Base-by-base conservation (phyloP, 805 yeast genomes). In the Spathaspora boniae region DNA sequence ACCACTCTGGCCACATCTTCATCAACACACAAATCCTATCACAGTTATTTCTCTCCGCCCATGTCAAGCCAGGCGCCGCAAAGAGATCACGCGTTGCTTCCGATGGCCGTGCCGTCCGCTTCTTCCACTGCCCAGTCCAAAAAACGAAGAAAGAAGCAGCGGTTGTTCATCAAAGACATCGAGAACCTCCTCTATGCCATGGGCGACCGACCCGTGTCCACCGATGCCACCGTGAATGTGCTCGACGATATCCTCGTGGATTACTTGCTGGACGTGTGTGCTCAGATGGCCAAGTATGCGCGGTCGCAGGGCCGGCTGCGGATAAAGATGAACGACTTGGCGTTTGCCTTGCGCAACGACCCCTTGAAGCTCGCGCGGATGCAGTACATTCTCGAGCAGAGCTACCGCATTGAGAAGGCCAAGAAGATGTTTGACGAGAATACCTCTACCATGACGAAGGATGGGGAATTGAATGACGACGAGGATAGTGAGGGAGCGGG, bases 291-390 rank as follows among this genome's bases (percentile, higher is more conserved):
- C 22, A 46, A 43, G 24, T 65, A 48, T 39, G 67, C 73, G 7
- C 46, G 54, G 29, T 49, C 64, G 6, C 70, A 65, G 31, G 66
- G 68, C 18, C 47, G 72, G 25, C 43, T 57, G 18, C 42, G 72
- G 36, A 56, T 67, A 18, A 67, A 66, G 41, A 53, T 65, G 39
- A 68, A 66, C 38, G 73, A 67, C 45, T 52, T 67, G 36, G 68
- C 65, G 16, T 62, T 65, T 47, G 63, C 62, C 6, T 48, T 67
- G 26, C 49, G 66, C 9, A 57, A 66, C 38, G 73, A 67, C 33
- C 72, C 73, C 3, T 51, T 54, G 46, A 67, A 65, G 44, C 49
- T 67, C 35, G 62, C 70, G 29, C 47, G 73, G 34, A 48, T 64
- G 46, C 58, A 62, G 40, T 65, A 65, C 41, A 66, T 66, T 36